Conservation (phyloP, 2,329 filamentous ascomycete genomes). For the Penicillium capsulatum region DNA sequence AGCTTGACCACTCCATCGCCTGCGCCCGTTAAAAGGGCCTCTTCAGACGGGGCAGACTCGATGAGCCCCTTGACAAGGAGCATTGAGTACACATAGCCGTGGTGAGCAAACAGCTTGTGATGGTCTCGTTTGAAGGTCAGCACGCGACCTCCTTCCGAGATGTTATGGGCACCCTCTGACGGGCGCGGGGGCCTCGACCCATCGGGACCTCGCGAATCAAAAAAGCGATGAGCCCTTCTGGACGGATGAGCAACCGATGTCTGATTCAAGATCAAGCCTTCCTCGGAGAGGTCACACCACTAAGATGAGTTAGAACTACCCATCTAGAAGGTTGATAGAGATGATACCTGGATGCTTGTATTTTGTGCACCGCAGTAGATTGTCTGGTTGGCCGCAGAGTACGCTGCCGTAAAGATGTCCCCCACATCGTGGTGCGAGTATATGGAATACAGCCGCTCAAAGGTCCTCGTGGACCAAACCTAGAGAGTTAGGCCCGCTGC, state of each 20-base stretch:
- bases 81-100: conserved; percentile 96
- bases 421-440: conserved; percentile 93
- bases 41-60: conserved; percentile 60
- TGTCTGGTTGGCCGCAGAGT: conserved; percentile 72
- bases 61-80: conserved; percentile 71
- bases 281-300: conserved; percentile 71
- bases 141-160: conserved; percentile 58
- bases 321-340: not conserved
- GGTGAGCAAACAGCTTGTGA: conserved; percentile 85
- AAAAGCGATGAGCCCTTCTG: conserved; percentile 79
- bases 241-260: conserved; percentile 68
- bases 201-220: conserved; percentile 82
- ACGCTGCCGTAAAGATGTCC: conserved; percentile 92
- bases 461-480: conserved; percentile 76
- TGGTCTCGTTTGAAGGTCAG: conserved; percentile 78
- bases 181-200: conserved; percentile 73
- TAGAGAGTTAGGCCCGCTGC: conserved; percentile 22
- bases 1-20: conserved; percentile 92
- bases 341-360: conserved; percentile 70
- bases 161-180: conserved; percentile 45
- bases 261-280: conserved; percentile 59
- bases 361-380: conserved; percentile 93
- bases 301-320: conserved; percentile 28
- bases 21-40: conserved; percentile 83
- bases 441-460: conserved; percentile 77